Conservation (phyloP, 2,329 filamentous ascomycete species). For the Microcyclospora tardicrescens region DNA sequence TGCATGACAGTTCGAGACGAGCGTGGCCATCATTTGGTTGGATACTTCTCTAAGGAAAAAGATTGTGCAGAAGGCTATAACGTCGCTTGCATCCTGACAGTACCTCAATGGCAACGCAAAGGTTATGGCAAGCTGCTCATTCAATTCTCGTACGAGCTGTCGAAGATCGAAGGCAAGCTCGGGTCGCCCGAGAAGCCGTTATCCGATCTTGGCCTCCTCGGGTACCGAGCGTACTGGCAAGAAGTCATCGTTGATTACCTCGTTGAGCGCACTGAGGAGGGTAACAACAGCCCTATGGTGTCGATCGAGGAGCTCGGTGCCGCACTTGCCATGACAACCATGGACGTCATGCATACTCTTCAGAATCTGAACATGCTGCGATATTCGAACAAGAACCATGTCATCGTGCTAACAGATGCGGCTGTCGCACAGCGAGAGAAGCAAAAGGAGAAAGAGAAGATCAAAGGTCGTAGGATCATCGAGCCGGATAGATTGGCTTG, state of each 20-base stretch:
- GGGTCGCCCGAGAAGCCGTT: conserved; percentile 95
- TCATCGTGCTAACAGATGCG: conserved; percentile 80
- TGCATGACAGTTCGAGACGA: conserved; percentile 88
- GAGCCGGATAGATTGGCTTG: conserved; percentile 71
- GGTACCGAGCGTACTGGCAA: conserved; percentile 95
- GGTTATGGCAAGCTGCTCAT: conserved; percentile 89
- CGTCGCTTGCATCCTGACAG: conserved; percentile 89
- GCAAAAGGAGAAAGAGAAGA: conserved; percentile 58
- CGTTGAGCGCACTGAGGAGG: conserved; percentile 52
- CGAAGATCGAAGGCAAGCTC: conserved; percentile 86
- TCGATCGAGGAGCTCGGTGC: conserved; percentile 77
- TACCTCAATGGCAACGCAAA: conserved; percentile 92
- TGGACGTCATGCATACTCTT: conserved; percentile 88
- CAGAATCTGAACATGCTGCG: conserved; percentile 91
- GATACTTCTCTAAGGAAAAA: conserved; percentile 99
- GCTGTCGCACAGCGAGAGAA: conserved; percentile 56
- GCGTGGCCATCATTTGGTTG: conserved; percentile 86
- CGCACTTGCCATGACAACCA: conserved; percentile 84
- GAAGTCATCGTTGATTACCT: conserved; percentile 84
- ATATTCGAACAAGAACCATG: conserved; percentile 92
- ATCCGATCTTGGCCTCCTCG: conserved; percentile 80
- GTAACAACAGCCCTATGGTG: conserved; percentile 45
- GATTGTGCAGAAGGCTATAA: conserved; percentile 96
- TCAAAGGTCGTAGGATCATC: conserved; percentile 60
- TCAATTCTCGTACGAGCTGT: conserved; percentile 94